Base-by-base conservation (phyloP, 805 yeast species). In the Barnettozyma californica region DNA sequence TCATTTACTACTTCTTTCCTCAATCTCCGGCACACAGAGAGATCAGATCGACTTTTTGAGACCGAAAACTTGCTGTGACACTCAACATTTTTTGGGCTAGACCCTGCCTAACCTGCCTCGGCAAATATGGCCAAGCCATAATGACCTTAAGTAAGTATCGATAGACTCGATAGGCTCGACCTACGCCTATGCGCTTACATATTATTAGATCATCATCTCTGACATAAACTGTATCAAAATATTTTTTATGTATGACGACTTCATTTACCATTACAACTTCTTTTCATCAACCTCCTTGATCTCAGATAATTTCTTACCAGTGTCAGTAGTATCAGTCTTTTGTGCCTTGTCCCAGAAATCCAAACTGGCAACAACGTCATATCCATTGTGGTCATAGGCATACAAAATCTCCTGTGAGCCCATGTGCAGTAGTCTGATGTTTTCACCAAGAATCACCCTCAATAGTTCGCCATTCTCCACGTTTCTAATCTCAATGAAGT, bases 351-450 rank as follows among this genome's bases (percentile, higher is more conserved):
- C 83, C 91, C 96, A 90, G 68, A 92, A 92, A 67, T 91, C 97
- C 51, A 92, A 73, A 34, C 94, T 83, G 2, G 95, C 95, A 54
- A 94, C 94, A 40, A 90, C 91, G 62, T 94, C 98, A 56, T 80
- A 84, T 3, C 98, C 98, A 50, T 79, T 78, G 52, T 87, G 96
- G 60, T 86, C 97, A 61, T 90, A 88, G 0, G 89, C 97, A 65
- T 91, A 92, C 62, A 92, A 68, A 23, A 95, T 92, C 68, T 92
- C 98, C 64, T 91, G 96, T 27, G 95, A 90, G 48, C 87, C 86
- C 46, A 90, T 84, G 63, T 92, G 97, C 57, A 91, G 69, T 60
- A 91, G 81, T 48, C 98, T 71, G 51, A 94, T 91, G 63, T 90
- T 90, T 50, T 90, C 97, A 2, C 97, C 98, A 16, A 87, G 77